These are phyloP conservation scores for Cephaloascus albidus DNA, from an alignment of 805 yeast species.

Conservation along the genomic window DNA sequence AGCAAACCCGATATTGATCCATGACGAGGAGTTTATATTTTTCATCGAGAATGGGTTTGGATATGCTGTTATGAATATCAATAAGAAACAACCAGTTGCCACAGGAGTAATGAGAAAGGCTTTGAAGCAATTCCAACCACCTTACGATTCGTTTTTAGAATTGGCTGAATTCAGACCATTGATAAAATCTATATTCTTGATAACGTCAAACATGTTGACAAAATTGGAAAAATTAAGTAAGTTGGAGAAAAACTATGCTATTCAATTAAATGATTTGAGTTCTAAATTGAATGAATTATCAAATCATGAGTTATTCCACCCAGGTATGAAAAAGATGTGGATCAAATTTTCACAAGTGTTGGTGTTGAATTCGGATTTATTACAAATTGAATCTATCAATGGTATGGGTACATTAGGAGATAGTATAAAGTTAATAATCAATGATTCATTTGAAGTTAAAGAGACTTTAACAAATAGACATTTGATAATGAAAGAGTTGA, in stretches of 20 bases:
- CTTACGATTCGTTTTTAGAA: slow-evolving; percentile 78
- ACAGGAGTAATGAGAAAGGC: slow-evolving; percentile 85
- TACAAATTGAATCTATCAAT: slow-evolving; percentile 59
- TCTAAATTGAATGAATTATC: slow-evolving; percentile 29
- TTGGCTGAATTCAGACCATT: slow-evolving; percentile 81
- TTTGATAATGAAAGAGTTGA: slow-evolving; percentile 79
- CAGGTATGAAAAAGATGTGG: slow-evolving; percentile 76
- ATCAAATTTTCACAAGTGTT: slow-evolving; percentile 62
- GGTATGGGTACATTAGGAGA: slow-evolving; percentile 74
- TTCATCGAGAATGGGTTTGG: slow-evolving; percentile 74
- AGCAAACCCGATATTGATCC: slow-evolving; percentile 65
- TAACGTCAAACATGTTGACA: slow-evolving; percentile 43
- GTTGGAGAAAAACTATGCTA: slow-evolving; percentile 40
- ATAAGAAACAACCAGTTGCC: slow-evolving; percentile 55
- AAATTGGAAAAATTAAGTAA: slow-evolving; percentile 47
- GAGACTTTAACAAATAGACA: slow-evolving; percentile 92
- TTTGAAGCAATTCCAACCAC: slow-evolving; percentile 84
- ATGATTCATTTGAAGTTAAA: slow-evolving; percentile 80
- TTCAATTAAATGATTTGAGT: slow-evolving; percentile 38
- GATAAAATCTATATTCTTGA: slow-evolving; percentile 65
- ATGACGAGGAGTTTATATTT: slow-evolving; percentile 81
- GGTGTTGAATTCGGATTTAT: slow-evolving; percentile 66
- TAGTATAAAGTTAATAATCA: slow-evolving; percentile 50
- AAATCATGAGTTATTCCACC: slow-evolving; percentile 36
- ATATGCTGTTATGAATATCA: slow-evolving; percentile 52